Evolutionary conservation across 306 rosid species (phyloP), one percentile per base, ranked within the genome.

Genomic region (Vicia villosa): DNA sequence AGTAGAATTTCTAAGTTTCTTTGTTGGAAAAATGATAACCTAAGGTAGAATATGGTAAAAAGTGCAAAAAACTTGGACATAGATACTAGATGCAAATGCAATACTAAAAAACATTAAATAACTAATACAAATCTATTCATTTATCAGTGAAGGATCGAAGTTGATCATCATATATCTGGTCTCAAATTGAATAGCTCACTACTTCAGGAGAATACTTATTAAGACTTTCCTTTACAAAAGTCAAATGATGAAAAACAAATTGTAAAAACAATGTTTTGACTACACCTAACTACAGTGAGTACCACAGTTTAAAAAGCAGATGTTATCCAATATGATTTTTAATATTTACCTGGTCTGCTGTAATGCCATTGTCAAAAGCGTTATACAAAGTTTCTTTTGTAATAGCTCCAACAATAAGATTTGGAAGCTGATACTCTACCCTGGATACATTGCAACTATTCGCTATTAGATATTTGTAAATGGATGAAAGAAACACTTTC

Each of bases 351-450:
- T 88, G 99, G 0, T 88, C 91, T 24, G 91, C 83, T 14, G 92
- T 84, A 68, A 94, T 94, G 65, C 95, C 96, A 81, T 94, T 91
- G 55, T 94, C 90, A 77, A 91, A 94, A 83, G 99, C 99, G 54
- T 79, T 81, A 79, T 91, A 91, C 85, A 89, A 76, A 86, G 97
- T 94, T 84, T 94, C 99, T 80, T 94, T 89, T 68, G 97, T 91
- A 63, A 94, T 94, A 68, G 97, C 97, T 69, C 85, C 96, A 75
- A 94, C 99, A 42, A 91, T 94, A 74, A 94, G 97, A 77, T 94
- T 94, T 71, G 99, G 99, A 83, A 94, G 97, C 66, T 87, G 95
- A 85, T 94, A 94, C 78, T 94, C 99, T 32, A 94, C 74, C 86
- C 99, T 91, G 92, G 74, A 80, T 66, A 69, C 54, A 74, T 74